phyloP scores from a whole-genome alignment of 2,329 filamentous ascomycete genomes.

The Curvularia sp. region DNA sequence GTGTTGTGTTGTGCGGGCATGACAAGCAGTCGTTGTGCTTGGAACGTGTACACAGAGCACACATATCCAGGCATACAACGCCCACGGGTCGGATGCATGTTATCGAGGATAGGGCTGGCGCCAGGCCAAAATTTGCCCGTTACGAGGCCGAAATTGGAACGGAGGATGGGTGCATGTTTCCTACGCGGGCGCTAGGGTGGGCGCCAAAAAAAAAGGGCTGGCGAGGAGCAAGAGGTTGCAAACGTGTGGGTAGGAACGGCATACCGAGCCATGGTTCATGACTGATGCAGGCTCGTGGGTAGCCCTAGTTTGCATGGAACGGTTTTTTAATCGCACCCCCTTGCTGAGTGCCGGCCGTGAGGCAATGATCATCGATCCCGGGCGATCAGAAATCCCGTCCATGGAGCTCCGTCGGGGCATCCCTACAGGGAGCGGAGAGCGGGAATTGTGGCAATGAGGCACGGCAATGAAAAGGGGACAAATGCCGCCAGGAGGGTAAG shows the following conservation, averaged over 20 bases:
- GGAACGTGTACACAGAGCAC: background rate
- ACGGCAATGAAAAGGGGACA: background rate
- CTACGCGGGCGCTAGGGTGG: constrained; percentile 18
- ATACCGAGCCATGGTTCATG: constrained; percentile 27
- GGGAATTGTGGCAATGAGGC: background rate
- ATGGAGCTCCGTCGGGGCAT: background rate
- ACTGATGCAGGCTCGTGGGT: constrained; percentile 15
- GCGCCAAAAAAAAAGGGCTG: constrained; percentile 18
- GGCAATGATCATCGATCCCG: constrained; percentile 26
- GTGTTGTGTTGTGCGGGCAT: constrained; percentile 3
- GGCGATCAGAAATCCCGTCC: constrained; percentile 23
- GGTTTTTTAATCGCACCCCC: constrained; percentile 7
- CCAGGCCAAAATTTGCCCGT: constrained; percentile 11
- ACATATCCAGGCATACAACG: background rate
- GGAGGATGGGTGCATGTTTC: constrained; percentile 20
- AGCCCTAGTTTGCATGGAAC: constrained; percentile 23
- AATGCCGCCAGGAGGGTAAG: background rate
- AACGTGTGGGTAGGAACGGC: constrained; percentile 17
- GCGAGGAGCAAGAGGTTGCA: constrained; percentile 15
- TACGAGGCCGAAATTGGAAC: constrained; percentile 22
- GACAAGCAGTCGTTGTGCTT: too few relatives aligned
- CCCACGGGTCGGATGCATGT: background rate
- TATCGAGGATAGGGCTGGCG: background rate
- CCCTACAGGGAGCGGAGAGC: background rate
- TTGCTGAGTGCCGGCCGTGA: constrained; percentile 23